A percentile compares a stretch with the other conserved stretches of the same genome.
Conservation (phyloP, 1,284 basidiomycete genomes). For the Apiotrichum siamense region DNA sequence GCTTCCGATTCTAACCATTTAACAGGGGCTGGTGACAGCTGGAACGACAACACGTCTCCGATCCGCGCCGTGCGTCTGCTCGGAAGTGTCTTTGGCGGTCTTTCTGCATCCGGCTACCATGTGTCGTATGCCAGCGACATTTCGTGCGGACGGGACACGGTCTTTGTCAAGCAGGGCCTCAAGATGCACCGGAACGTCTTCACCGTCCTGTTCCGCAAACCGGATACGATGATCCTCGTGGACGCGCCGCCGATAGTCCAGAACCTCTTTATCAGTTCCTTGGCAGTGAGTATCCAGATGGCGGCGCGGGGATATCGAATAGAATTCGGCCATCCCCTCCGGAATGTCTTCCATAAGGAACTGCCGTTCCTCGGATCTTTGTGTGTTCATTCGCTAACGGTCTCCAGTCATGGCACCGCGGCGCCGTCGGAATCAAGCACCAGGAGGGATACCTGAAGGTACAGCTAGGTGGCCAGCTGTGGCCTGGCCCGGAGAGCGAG, state of each 20-base stretch:
- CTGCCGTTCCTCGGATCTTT: no score
- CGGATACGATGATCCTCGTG: slow-evolving; percentile 31
- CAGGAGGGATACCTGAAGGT: background rate
- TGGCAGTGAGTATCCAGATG: background rate
- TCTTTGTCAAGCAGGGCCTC: slow-evolving; percentile 27
- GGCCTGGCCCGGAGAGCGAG: background rate
- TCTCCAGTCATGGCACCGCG: background rate
- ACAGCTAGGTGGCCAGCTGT: background rate
- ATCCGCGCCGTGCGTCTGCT: slow-evolving; percentile 27
- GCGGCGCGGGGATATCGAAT: no score
- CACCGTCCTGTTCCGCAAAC: slow-evolving; percentile 24
- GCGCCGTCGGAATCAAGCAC: background rate
- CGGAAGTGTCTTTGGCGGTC: slow-evolving; percentile 17
- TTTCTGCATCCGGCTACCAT: slow-evolving; percentile 29
- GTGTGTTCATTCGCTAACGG: no score
- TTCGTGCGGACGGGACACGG: slow-evolving; percentile 22
- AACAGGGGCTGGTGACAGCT: slow-evolving; percentile 29
- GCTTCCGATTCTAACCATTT: background rate
- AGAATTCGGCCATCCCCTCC: no score
- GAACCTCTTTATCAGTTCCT: slow-evolving; percentile 18
- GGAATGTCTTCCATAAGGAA: no score
- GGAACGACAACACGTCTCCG: slow-evolving; percentile 24
- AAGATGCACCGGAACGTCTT: slow-evolving; percentile 30
- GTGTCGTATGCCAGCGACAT: background rate
- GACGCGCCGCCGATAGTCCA: slow-evolving; percentile 28